Evolutionary conservation across 495 filamentous ascomycete species (phyloP), one percentile per base, ranked within the genome.

Genomic region (Xylaria bambusicola): DNA sequence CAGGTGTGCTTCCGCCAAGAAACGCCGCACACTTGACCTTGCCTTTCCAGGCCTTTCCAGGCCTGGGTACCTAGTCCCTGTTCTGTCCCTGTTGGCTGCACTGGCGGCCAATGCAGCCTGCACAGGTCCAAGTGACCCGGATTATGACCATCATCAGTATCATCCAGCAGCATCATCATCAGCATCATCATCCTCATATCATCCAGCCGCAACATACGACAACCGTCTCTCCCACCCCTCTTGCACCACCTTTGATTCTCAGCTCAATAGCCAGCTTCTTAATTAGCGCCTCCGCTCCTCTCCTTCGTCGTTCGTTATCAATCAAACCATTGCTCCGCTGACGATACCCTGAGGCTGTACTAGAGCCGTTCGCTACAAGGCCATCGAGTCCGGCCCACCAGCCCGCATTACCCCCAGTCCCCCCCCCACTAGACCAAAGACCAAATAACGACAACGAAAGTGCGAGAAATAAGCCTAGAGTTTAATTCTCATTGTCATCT

Each of bases 371-470:
- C 59, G 65, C 48, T 56, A n/a, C 17, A 10, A 42, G 23, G 52
- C 24, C 38, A 48, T 62, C 38, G 15, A 26, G 33, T 26, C 51
- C 53, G 63, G 52, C 62, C 62, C 62, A 68, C 68, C 49, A 52
- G 33, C 53, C 47, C 50, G 54, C 46, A 60, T 47, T 18, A 58
- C 52, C 42, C 53, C 26, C 56, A 53, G 52, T 29, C 65, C 68
- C 68, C 68, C 66, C 68, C 66, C 65, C 51, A 68, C 65, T 47
- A 59, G 61, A 55, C 62, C 65, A 58, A 58, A 55, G 60, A 54
- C 36, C 31, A 33, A 33, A 52, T 61, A 62, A 62, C 40, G 49
- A 60, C 15, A 48, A 35, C 51, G 52, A 61, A 50, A 15, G 9
- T 55, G 58, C 29, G 63, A 60, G 53, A 62, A 63, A 59, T 60